Conservation (phyloP, 176 grass and related monocot genomes). For the Oryza meridionalis region DNA sequence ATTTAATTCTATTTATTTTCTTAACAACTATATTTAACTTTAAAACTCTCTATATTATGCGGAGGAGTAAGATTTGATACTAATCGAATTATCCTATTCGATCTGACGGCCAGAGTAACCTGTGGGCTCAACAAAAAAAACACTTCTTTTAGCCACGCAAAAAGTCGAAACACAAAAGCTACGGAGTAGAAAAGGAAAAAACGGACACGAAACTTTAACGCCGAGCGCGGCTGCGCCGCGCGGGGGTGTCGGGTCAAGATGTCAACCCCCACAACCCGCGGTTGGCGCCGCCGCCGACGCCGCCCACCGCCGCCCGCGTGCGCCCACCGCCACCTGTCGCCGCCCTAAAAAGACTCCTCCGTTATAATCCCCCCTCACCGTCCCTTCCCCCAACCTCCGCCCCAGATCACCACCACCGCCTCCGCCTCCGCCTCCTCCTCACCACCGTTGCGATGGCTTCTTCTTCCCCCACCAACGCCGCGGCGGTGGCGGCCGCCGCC, state of each 20-base stretch:
- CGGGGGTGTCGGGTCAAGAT: conserved; percentile 45
- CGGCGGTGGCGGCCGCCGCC: conserved; percentile 49
- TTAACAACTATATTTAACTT: no score
- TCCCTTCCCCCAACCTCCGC: conserved; percentile 34
- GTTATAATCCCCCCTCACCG: conserved; percentile 50
- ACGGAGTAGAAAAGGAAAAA: background rate
- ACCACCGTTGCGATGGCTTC: conserved; percentile 28
- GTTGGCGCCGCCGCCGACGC: conserved; percentile 53
- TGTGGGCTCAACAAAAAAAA: background rate
- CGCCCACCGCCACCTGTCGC: conserved; percentile 48
- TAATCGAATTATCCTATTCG: no score
- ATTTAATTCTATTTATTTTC: no score
- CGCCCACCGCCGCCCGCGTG: conserved; percentile 51
- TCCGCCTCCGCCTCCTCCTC: conserved; percentile 1
- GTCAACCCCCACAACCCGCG: conserved; percentile 41
- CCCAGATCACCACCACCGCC: background rate
- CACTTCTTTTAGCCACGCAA: background rate
- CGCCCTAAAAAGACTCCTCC: conserved; percentile 50
- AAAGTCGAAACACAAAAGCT: background rate
- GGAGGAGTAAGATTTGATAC: background rate
- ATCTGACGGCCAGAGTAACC: conserved; percentile 30
- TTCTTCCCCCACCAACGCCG: conserved; percentile 23
- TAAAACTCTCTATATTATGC: no score
- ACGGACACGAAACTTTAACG: conserved; percentile 15
- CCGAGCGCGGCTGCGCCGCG: conserved; percentile 22